Conservation (phyloP, 2,329 filamentous ascomycete species). For the Botryosphaeria dothidea region DNA sequence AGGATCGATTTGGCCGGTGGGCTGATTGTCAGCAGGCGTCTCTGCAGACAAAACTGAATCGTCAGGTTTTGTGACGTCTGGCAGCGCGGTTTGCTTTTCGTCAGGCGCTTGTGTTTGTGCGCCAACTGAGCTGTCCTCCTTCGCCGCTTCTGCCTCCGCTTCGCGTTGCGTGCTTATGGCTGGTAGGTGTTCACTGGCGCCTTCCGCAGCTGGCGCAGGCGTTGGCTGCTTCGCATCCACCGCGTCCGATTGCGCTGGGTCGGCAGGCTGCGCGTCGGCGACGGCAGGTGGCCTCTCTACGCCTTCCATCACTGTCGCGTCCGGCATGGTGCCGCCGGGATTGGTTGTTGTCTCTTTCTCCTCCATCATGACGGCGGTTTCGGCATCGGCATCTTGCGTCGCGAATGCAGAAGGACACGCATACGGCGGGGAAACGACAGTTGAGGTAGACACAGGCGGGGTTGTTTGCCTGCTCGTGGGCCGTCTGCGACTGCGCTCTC, state of each 20-base stretch:
- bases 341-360: constrained; percentile 15
- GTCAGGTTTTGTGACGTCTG: background rate
- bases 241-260: background rate
- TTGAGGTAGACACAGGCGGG: background rate
- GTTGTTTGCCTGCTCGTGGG: background rate
- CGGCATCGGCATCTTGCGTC: constrained; percentile 21
- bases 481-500: background rate
- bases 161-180: background rate
- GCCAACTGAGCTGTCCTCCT: background rate
- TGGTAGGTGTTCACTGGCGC: background rate
- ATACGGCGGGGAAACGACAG: constrained; percentile 5
- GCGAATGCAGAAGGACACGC: constrained; percentile 14
- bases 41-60: background rate
- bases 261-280: background rate
- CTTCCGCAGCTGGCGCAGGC: constrained; percentile 10
- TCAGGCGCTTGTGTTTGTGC: constrained; percentile 10
- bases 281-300: background rate
- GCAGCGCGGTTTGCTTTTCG: constrained; percentile 10
- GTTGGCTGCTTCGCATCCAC: background rate
- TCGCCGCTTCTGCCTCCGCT: constrained; percentile 2
- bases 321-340: background rate
- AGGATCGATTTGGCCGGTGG: background rate
- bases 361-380: constrained; percentile 20
- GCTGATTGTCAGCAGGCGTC: background rate
- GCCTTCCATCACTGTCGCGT: constrained; percentile 10